Conservation (phyloP, 495 filamentous ascomycete species). For the Durotheca rogersii region DNA sequence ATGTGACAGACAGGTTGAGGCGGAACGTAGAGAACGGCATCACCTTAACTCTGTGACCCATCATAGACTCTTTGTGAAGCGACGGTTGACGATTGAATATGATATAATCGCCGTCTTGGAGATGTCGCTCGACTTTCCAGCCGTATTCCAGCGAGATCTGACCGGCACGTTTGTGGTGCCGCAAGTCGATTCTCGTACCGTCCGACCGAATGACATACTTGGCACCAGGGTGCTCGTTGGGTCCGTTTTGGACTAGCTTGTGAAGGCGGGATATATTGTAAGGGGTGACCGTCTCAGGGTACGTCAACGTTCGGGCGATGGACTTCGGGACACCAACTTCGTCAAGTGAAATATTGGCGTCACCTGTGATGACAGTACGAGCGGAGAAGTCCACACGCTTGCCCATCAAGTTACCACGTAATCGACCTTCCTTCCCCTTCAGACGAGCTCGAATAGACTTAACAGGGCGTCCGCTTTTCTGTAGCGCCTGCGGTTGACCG, state of each 20-base stretch:
- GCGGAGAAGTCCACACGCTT: conserved; percentile 99
- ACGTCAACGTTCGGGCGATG: conserved; percentile 88
- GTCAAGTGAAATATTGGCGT: conserved; percentile 92
- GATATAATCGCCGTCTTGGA: conserved; percentile 94
- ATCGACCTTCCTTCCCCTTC: conserved; percentile 97
- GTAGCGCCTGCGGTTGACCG: conserved; percentile 89
- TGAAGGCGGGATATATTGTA: conserved; percentile 96
- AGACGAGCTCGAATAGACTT: conserved; percentile 94
- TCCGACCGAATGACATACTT: conserved; percentile 91
- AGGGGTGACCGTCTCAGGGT: conserved; percentile 94
- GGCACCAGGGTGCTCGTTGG: conserved; percentile 90
- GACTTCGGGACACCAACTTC: conserved; percentile 92
- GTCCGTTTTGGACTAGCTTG: conserved; percentile 84
- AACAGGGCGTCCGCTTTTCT: conserved; percentile 93
- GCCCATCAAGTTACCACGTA: conserved; percentile 98
- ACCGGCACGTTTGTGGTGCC: conserved; percentile 82
- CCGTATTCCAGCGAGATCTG: conserved; percentile 86
- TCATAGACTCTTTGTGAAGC: conserved; percentile 99
- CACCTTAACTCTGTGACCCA: conserved; percentile 95
- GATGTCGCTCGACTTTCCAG: conserved; percentile 97
- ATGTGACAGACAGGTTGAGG: conserved; percentile 94
- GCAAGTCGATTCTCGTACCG: conserved; percentile 89
- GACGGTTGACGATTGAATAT: conserved; percentile 99
- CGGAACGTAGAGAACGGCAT: conserved; percentile 99
- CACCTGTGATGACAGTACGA: conserved; percentile 98